Conservation (phyloP, 768 basidiomycete genomes). For the Termitomyces sp. region DNA sequence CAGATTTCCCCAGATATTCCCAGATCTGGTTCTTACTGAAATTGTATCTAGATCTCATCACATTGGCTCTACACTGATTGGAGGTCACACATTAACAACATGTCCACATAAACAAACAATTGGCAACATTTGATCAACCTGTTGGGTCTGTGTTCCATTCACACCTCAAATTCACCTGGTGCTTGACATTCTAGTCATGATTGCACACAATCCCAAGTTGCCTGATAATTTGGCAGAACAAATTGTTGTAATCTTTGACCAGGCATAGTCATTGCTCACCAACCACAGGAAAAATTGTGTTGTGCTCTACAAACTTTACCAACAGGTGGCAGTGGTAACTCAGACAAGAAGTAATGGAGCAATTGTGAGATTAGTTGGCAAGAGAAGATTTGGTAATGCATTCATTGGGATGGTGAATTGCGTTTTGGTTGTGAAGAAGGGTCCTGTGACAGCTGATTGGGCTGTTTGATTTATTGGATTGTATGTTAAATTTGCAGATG, state of each 20-base stretch:
- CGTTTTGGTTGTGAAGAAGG: slow-evolving; percentile 82
- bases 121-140: slow-evolving; percentile 1
- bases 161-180: background rate
- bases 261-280: slow-evolving; percentile 72
- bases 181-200: slow-evolving; percentile 15
- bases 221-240: slow-evolving; percentile 29
- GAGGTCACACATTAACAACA: slow-evolving; percentile 8
- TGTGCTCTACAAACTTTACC: slow-evolving; percentile 78
- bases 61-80: too few species aligned
- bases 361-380: slow-evolving; percentile 58
- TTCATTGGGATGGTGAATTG: slow-evolving; percentile 73
- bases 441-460: slow-evolving; percentile 72
- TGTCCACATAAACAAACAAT: slow-evolving; percentile 16
- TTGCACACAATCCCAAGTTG: slow-evolving; percentile 14
- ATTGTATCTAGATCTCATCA: too few species aligned
- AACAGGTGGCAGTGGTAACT: slow-evolving; percentile 51
- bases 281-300: slow-evolving; percentile 95
- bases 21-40: too few species aligned
- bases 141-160: background rate
- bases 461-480: slow-evolving; percentile 81
- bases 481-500: slow-evolving; percentile 77
- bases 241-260: slow-evolving; percentile 55
- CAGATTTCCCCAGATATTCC: too few species aligned
- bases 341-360: slow-evolving; percentile 44
- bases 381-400: slow-evolving; percentile 69